Conservation (phyloP, 768 basidiomycete species). For the Termitomyces sp. region DNA sequence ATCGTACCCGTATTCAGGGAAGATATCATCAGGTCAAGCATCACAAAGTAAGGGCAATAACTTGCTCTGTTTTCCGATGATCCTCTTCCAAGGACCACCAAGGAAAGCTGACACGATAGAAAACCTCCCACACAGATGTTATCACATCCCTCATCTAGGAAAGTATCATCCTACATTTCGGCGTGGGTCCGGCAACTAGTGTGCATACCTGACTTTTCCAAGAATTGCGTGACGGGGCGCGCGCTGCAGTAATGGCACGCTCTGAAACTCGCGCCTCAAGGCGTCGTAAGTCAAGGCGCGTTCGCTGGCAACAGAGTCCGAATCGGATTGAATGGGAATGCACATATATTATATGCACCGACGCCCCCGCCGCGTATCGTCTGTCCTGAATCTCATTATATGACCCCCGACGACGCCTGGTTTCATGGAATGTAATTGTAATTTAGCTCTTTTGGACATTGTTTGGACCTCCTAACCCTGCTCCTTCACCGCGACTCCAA, state of each 20-base stretch:
- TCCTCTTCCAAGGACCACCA: not conserved
- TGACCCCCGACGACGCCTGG: not conserved
- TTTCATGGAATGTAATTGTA: not conserved
- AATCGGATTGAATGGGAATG: not conserved
- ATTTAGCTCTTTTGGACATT: too few relatives aligned
- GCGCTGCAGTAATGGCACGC: too few relatives aligned
- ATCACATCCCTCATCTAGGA: not conserved
- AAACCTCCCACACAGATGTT: constrained; percentile 8
- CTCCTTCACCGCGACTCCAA: too few relatives aligned
- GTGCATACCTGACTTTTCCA: not conserved
- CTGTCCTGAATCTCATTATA: not conserved
- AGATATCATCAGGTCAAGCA: not conserved
- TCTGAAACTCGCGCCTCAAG: too few relatives aligned
- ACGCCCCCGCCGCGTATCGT: not conserved
- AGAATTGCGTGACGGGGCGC: not conserved
- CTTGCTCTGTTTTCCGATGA: too few relatives aligned
- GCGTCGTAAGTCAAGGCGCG: too few relatives aligned
- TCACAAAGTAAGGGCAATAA: too few relatives aligned
- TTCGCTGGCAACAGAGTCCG: not conserved
- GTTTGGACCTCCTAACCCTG: too few relatives aligned
- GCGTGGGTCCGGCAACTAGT: not conserved
- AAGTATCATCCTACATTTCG: not conserved
- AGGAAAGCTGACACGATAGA: not conserved
- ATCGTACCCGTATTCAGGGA: too few relatives aligned
- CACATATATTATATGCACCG: not conserved